Percentiles rank a stretch among this genome's conserved stretches.
These are phyloP conservation scores for Psilocybe cubensis DNA, from an alignment of 768 basidiomycete species.

Conservation along the genomic window DNA sequence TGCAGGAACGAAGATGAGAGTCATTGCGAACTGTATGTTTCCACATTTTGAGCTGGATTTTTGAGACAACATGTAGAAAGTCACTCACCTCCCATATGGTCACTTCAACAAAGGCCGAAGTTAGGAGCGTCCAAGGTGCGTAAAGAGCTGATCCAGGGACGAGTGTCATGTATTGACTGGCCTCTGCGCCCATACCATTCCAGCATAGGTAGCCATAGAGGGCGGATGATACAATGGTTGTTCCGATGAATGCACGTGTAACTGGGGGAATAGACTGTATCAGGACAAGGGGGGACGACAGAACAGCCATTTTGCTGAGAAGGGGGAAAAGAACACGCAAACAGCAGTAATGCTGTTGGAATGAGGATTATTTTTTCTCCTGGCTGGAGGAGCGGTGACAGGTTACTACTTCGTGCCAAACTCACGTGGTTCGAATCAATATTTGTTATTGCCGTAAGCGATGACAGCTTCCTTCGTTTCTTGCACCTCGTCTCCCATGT, in stretches of 20 bases:
- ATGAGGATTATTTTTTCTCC: constrained; percentile 18
- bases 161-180: constrained; percentile 72
- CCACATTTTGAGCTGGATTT: constrained; percentile 12
- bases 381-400: not conserved
- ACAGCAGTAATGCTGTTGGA: constrained; percentile 11
- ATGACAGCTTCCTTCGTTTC: constrained; percentile 4
- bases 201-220: constrained; percentile 70
- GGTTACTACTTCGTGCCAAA: constrained; percentile 3
- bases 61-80: not conserved
- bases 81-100: constrained; percentile 78
- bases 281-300: constrained; percentile 72
- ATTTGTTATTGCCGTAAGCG: not conserved
- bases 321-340: constrained; percentile 14
- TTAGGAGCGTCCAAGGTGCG: constrained; percentile 94
- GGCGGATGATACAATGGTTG: constrained; percentile 60
- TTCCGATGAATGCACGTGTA: constrained; percentile 71
- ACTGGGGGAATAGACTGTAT: constrained; percentile 77
- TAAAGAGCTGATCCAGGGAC: constrained; percentile 82
- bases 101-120: constrained; percentile 85
- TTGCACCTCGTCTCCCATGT: constrained; percentile 51
- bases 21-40: constrained; percentile 77
- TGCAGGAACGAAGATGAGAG: constrained; percentile 78
- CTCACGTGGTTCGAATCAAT: constrained; percentile 14
- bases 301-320: constrained; percentile 63
- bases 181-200: constrained; percentile 42